Evolutionary conservation across 768 basidiomycete genomes (phyloP).

Genomic region (Gloeopeniophorella convolvens): DNA sequence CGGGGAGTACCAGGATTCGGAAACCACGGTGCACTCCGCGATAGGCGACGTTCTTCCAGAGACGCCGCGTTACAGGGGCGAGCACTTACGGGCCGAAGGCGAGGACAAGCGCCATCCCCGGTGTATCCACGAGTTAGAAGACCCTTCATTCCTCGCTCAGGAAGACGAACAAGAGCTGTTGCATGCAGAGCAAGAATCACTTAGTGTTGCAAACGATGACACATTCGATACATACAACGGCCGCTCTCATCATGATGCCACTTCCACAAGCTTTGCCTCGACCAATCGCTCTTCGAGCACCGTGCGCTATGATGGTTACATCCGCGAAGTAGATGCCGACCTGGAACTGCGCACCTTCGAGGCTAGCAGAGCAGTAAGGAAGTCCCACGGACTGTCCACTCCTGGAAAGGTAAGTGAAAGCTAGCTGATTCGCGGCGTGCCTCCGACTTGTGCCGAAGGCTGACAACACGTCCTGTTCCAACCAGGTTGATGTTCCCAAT

Average conservation of each 20-base stretch:
- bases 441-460: background rate
- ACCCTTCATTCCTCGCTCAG: constrained; percentile 27
- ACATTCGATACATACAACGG: constrained; percentile 20
- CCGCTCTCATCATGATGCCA: constrained; percentile 16
- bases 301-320: constrained; percentile 49
- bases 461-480: background rate
- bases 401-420: constrained; percentile 8
- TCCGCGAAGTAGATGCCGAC: constrained; percentile 46
- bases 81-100: constrained; percentile 4
- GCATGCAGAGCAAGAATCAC: constrained; percentile 8
- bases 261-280: background rate
- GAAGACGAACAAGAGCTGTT: constrained; percentile 11
- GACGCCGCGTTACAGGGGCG: constrained; percentile 6
- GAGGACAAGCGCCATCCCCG: constrained; percentile 5
- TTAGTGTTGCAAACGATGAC: constrained; percentile 5
- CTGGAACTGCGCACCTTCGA: constrained; percentile 45
- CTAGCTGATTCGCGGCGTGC: background rate
- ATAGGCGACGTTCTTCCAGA: constrained; percentile 23
- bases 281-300: constrained; percentile 20
- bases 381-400: background rate
- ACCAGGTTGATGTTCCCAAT: background rate
- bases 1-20: constrained; percentile 31
- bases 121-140: constrained; percentile 53
- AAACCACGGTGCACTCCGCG: constrained; percentile 25
- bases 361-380: constrained; percentile 6